Conservation (phyloP, 768 basidiomycete species). For the Steccherinum ochraceum region DNA sequence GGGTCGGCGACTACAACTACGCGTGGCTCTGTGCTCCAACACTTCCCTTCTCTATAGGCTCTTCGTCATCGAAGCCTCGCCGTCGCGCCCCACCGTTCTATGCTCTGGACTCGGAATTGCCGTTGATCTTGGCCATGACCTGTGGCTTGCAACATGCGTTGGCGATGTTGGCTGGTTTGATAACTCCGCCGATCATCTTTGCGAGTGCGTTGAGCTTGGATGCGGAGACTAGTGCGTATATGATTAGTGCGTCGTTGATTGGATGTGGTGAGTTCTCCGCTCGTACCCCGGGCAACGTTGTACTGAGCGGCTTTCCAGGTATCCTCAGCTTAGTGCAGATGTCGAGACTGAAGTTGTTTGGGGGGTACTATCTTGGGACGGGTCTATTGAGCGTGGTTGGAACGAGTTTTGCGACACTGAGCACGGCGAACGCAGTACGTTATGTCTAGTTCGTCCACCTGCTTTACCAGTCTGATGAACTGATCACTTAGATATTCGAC, state of each 20-base stretch:
- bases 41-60: slow-evolving; percentile 42
- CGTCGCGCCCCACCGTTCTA: slow-evolving; percentile 62
- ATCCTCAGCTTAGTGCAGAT: slow-evolving; percentile 76
- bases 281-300: not conserved
- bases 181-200: slow-evolving; percentile 81
- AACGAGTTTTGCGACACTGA: slow-evolving; percentile 73
- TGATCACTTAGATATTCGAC: slow-evolving; percentile 51
- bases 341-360: slow-evolving; percentile 57
- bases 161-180: slow-evolving; percentile 78
- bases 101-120: slow-evolving; percentile 63
- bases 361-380: slow-evolving; percentile 68
- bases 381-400: slow-evolving; percentile 79
- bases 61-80: slow-evolving; percentile 11
- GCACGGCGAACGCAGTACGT: slow-evolving; percentile 62
- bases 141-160: slow-evolving; percentile 73
- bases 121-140: slow-evolving; percentile 64
- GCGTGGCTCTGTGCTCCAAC: slow-evolving; percentile 61
- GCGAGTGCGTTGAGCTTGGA: slow-evolving; percentile 58
- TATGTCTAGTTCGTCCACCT: not conserved
- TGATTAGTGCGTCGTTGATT: slow-evolving; percentile 78
- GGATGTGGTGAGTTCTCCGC: slow-evolving; percentile 52
- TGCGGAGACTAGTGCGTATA: slow-evolving; percentile 54
- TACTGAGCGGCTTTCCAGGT: slow-evolving; percentile 32
- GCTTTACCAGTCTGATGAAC: not conserved
- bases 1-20: slow-evolving; percentile 85